Percentiles rank a stretch among this genome's conserved stretches.
Evolutionary conservation across 306 rosid species (phyloP).

Genomic region (Trichosanthes truncata): DNA sequence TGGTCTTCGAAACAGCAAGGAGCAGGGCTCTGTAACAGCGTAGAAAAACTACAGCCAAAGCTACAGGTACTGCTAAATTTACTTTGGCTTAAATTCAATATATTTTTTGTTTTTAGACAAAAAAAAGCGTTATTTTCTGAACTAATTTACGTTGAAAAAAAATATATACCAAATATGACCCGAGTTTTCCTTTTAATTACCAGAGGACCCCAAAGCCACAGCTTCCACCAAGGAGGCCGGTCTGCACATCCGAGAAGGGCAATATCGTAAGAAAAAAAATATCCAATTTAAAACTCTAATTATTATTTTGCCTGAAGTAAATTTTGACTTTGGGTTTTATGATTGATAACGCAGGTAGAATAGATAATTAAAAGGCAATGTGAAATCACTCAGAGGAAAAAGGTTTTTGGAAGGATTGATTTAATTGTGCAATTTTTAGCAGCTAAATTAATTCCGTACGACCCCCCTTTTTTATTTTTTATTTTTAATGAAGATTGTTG

Average conservation of each 20-base stretch:
- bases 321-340: neutral
- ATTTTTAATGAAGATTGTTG: neutral
- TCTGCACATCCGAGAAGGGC: constrained; percentile 56
- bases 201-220: constrained; percentile 89
- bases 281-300: neutral
- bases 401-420: neutral
- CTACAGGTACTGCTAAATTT: constrained; percentile 32
- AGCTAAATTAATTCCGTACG: neutral
- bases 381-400: neutral
- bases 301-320: neutral
- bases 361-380: neutral
- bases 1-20: constrained; percentile 45
- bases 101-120: neutral
- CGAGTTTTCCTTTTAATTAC: neutral
- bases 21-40: constrained; percentile 51
- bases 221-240: constrained; percentile 91
- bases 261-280: constrained; percentile 25
- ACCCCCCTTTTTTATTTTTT: neutral
- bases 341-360: neutral
- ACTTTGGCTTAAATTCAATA: neutral
- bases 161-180: neutral
- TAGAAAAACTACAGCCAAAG: constrained; percentile 66
- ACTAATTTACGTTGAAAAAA: neutral
- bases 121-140: neutral
- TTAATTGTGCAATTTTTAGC: neutral